These are phyloP conservation scores for Mitragyna speciosa DNA, from an alignment of 257 asterid species.

Conservation along the genomic window DNA sequence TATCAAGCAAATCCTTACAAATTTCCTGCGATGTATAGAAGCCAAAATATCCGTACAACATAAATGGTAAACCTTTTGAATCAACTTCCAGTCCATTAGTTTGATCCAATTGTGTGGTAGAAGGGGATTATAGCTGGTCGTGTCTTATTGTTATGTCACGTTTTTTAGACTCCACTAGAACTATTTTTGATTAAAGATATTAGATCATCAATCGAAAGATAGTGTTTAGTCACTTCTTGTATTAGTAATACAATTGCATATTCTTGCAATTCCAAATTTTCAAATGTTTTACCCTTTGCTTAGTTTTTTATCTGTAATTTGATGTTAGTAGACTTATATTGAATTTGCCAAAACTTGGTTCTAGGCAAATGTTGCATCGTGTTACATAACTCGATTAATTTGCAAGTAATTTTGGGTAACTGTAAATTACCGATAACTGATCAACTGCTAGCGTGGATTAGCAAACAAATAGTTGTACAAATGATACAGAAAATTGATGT, in stretches of 20 bases:
- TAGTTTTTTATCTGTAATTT: neutral
- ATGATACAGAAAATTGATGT: neutral
- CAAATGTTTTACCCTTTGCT: neutral
- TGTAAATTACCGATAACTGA: neutral
- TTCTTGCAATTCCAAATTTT: neutral
- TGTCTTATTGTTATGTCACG: neutral
- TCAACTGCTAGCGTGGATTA: neutral
- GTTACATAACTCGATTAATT: neutral
- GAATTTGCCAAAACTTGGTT: neutral
- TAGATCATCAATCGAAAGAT: neutral
- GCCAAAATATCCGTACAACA: neutral
- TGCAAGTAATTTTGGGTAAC: neutral
- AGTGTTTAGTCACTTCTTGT: neutral
- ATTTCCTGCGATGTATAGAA: neutral
- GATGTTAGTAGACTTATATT: neutral
- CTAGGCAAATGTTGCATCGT: neutral
- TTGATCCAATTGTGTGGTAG: neutral
- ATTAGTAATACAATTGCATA: neutral
- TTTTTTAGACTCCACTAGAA: neutral
- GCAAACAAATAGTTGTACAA: neutral
- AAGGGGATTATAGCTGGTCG: neutral
- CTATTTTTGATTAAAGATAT: neutral
- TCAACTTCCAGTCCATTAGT: constrained; percentile 1
- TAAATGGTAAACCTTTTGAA: neutral
- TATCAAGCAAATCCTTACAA: neutral